phyloP scores from a whole-genome alignment of 2,329 filamentous ascomycete species.

The Pyricularia sp. region DNA sequence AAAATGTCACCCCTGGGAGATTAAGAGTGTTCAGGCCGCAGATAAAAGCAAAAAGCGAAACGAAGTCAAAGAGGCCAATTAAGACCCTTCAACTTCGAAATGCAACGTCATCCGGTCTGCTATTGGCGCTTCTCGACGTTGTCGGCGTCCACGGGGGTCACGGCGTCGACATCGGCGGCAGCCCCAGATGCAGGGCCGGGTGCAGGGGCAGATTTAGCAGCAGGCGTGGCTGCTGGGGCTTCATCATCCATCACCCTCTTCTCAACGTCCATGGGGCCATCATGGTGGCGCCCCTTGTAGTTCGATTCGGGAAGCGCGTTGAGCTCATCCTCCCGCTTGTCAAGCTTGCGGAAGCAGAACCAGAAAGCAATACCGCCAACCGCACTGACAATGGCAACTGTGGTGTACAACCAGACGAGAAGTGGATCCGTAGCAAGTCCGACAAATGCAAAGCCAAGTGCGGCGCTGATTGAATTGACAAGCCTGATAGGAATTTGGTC shows the following conservation, averaged over 20 bases:
- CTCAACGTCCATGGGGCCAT: background rate
- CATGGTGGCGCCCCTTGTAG: constrained; percentile 4
- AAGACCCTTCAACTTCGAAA: background rate
- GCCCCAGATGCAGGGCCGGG: background rate
- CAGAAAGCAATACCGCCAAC: constrained; percentile 58
- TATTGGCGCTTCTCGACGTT: background rate
- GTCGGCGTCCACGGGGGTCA: background rate
- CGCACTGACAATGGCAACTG: constrained; percentile 56
- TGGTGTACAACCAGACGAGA: constrained; percentile 64
- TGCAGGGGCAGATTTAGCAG: background rate
- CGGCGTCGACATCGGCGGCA: background rate
- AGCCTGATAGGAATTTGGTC: background rate
- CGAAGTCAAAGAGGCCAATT: background rate
- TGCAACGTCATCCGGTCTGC: background rate
- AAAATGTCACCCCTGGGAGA: background rate
- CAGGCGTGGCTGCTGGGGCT: background rate
- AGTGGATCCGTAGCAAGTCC: constrained; percentile 41
- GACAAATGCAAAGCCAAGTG: constrained; percentile 52
- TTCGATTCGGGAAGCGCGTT: constrained; percentile 35
- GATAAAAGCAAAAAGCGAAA: background rate
- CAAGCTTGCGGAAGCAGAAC: constrained; percentile 48
- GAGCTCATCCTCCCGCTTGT: constrained; percentile 52
- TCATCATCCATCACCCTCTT: background rate
- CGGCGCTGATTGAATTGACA: constrained; percentile 25
- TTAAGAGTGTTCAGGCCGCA: background rate